phyloP scores from a whole-genome alignment of 2,329 filamentous ascomycete genomes.

The Graphilbum ipis-grandicollis region DNA sequence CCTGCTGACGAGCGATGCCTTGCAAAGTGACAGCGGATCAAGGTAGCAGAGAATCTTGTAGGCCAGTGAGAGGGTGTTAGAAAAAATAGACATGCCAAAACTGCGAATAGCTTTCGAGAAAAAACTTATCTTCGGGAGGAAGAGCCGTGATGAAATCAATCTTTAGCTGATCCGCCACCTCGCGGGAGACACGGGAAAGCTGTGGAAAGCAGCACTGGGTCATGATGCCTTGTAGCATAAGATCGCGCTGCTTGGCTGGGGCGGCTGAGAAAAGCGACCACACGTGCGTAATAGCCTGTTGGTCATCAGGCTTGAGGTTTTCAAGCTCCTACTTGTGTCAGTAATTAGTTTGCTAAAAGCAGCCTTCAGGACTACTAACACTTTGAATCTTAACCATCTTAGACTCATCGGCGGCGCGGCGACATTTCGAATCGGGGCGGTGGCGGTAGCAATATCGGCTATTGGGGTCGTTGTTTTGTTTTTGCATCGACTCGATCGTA shows the following conservation, averaged over 20 bases:
- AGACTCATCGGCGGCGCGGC: constrained; percentile 79
- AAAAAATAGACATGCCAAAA: neutral
- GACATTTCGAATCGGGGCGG: constrained; percentile 82
- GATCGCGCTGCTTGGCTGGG: constrained; percentile 78
- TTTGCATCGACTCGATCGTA: constrained; percentile 20
- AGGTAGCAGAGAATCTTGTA: constrained; percentile 88
- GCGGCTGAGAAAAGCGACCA: constrained; percentile 97
- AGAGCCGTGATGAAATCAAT: constrained; percentile 90
- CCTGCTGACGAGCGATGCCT: constrained; percentile 83
- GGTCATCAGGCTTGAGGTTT: constrained; percentile 63
- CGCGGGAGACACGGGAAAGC: constrained; percentile 77
- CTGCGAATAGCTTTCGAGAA: neutral
- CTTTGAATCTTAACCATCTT: constrained; percentile 92
- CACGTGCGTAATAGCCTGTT: constrained; percentile 90
- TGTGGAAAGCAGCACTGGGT: constrained; percentile 97
- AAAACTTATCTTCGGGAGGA: constrained; percentile 44
- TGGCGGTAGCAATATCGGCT: constrained; percentile 95
- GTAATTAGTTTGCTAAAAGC: too few relatives aligned
- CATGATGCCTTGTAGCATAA: constrained; percentile 93
- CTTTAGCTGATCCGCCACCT: constrained; percentile 85
- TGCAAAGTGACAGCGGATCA: constrained; percentile 87
- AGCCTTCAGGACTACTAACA: constrained; percentile 31
- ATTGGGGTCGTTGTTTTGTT: constrained; percentile 40
- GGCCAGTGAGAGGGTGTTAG: constrained; percentile 33
- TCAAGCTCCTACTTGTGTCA: constrained; percentile 49